Base-by-base conservation (phyloP, 352 stramenopile genomes). In the Globisporangium acanthophoron region DNA sequence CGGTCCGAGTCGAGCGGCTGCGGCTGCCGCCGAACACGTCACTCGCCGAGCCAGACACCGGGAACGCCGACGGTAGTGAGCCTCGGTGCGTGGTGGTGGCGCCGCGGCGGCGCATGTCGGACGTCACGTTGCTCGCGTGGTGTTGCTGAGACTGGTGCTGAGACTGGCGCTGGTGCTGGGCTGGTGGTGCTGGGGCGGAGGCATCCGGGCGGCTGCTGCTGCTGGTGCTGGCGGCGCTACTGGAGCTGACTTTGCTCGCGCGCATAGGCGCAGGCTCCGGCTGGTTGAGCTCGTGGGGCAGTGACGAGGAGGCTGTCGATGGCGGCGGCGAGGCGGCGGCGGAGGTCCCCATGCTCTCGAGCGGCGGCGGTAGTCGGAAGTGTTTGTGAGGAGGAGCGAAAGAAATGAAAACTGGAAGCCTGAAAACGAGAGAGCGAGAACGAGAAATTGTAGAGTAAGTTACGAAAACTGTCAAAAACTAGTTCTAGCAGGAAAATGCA, bases 81-180 rank as follows among this genome's bases (percentile, higher is more conserved):
- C 59, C 52, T 58, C 39, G 58, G 45, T 51, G 48, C 20, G 31
- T 58, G 15, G 57, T 18, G 15, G 35, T 58, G 47, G 24, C 53
- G 13, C 53, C 59, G 46, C 58, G 54, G 20, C 49, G 43, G 12
- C 58, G 58, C 58, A 64, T 64, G 13, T 64, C 58, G 3, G 53
- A 47, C 1, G 51, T 57, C 35, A 54, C 48, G 27, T 64, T 37
- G 33, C 33, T 64, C 45, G 51, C 13, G 41, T 24, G 41, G 16
- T 47, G 41, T 5, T 27, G 13, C 18, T 47, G 33, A 7, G 5
- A 46, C 48, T 50, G 9, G 43, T 27, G 20, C 16, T 5, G 13
- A 51, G 67, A 7, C 21, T 43, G 16, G 35, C 13, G 21, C 18
- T 41, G 35, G 20, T 40, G 47, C 47, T 50, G 18, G 24, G 24